Conservation (phyloP, 2,329 filamentous ascomycete genomes). For the Ophiobolus disseminans region DNA sequence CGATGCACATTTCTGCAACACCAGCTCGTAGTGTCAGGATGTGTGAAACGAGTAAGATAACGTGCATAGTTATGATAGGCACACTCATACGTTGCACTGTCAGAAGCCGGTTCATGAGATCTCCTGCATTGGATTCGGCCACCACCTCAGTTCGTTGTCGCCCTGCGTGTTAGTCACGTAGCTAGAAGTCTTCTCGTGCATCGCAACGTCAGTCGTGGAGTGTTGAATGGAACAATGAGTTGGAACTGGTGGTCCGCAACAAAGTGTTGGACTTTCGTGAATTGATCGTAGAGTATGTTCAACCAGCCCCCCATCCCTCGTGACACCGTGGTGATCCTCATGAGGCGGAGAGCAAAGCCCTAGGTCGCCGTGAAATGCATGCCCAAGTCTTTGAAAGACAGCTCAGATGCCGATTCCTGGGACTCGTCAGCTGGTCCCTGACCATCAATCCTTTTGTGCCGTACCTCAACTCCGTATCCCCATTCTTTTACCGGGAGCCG, state of each 20-base stretch:
- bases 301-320: conserved; percentile 40
- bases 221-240: too few relatives aligned
- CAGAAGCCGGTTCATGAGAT: too few relatives aligned
- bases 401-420: conserved; percentile 41
- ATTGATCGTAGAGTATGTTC: conserved; percentile 40
- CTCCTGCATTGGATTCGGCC: too few relatives aligned
- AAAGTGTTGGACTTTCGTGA: conserved; percentile 28
- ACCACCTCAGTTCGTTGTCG: too few relatives aligned
- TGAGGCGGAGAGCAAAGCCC: conserved; percentile 37
- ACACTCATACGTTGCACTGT: too few relatives aligned
- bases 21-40: too few relatives aligned
- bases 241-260: not conserved
- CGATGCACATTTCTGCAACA: too few relatives aligned
- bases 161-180: too few relatives aligned
- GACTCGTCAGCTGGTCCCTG: conserved; percentile 19
- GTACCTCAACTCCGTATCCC: conserved; percentile 43
- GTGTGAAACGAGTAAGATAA: too few relatives aligned
- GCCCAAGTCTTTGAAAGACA: conserved; percentile 30
- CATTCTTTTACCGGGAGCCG: conserved; percentile 63
- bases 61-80: too few relatives aligned
- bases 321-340: conserved; percentile 38
- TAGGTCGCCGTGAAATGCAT: conserved; percentile 41
- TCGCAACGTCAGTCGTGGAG: too few relatives aligned
- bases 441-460: conserved; percentile 1
- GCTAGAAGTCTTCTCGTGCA: too few relatives aligned